Percentiles rank a stretch among this genome's conserved stretches.
Conservation (phyloP, 2,329 filamentous ascomycete species). For the Dothideomycetes sp. region DNA sequence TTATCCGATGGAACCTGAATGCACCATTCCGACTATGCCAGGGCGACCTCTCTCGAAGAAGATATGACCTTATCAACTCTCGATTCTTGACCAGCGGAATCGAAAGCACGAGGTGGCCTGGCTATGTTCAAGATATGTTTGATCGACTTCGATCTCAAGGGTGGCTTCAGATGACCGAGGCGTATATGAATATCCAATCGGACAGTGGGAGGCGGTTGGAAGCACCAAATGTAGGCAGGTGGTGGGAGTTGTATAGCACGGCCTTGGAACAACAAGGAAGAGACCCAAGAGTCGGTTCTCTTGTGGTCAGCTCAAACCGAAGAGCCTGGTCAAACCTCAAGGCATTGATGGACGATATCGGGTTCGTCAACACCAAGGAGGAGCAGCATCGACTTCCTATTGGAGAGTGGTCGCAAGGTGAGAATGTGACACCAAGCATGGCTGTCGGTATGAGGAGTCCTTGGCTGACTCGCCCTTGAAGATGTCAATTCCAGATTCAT, state of each 20-base stretch:
- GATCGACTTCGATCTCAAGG: slow-evolving; percentile 62
- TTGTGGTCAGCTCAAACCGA: background rate
- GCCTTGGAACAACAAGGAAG: slow-evolving; percentile 18
- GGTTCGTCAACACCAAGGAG: slow-evolving; percentile 3
- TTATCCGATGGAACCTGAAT: slow-evolving; percentile 24
- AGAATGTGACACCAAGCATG: background rate
- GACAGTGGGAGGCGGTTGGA: slow-evolving; percentile 68
- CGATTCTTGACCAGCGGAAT: slow-evolving; percentile 62
- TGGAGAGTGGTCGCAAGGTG: slow-evolving; percentile 10
- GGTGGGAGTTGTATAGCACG: slow-evolving; percentile 24
- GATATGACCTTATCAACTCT: slow-evolving; percentile 77
- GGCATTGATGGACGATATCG: slow-evolving; percentile 6
- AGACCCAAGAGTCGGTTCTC: slow-evolving; percentile 8
- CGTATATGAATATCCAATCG: slow-evolving; percentile 77
- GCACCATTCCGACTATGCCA: slow-evolving; percentile 15
- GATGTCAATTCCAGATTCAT: slow-evolving; percentile 1
- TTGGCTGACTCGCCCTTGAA: background rate
- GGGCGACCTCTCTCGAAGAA: slow-evolving; percentile 27
- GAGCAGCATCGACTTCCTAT: slow-evolving; percentile 4
- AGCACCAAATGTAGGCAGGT: slow-evolving; percentile 22
- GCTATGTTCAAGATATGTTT: slow-evolving; percentile 66
- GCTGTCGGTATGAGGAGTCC: background rate
- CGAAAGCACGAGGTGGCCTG: slow-evolving; percentile 58
- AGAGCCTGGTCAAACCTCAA: slow-evolving; percentile 1
- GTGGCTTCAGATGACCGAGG: slow-evolving; percentile 82